phyloP scores from a whole-genome alignment of 495 filamentous ascomycete genomes.

The Neurospora sp. region DNA sequence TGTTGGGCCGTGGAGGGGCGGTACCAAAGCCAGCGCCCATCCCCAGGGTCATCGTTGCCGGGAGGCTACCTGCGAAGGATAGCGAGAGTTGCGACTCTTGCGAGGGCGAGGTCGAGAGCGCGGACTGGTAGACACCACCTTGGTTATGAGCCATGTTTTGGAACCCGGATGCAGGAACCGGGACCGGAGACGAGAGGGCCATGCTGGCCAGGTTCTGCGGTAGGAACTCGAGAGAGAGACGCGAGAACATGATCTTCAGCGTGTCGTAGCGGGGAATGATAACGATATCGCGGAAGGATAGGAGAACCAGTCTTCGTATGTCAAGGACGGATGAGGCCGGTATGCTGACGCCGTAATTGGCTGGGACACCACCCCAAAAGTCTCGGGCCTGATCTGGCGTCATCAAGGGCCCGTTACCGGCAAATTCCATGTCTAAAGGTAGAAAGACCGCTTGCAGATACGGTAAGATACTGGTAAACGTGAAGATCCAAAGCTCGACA shows the following conservation, averaged over 20 bases:
- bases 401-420: conserved; percentile 71
- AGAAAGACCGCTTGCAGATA: conserved; percentile 96
- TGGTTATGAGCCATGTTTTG: conserved; percentile 5
- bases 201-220: conserved; percentile 48
- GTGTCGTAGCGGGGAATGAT: conserved; percentile 77
- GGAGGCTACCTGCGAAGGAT: conserved; percentile 25
- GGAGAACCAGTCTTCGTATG: conserved; percentile 75
- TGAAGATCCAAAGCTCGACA: conserved; percentile 86
- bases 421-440: conserved; percentile 88
- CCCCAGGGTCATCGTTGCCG: neutral
- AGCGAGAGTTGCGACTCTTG: conserved; percentile 28
- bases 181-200: conserved; percentile 31
- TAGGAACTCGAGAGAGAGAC: conserved; percentile 72
- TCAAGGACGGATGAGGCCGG: conserved; percentile 51
- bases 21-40: conserved; percentile 6
- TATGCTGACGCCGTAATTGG: conserved; percentile 19
- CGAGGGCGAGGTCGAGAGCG: conserved; percentile 20
- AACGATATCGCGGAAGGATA: conserved; percentile 81
- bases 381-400: conserved; percentile 64
- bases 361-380: conserved; percentile 66
- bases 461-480: conserved; percentile 80
- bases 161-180: conserved; percentile 27
- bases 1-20: conserved; percentile 47
- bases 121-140: conserved; percentile 4
- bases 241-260: conserved; percentile 81